phyloP scores from a whole-genome alignment of 2,329 filamentous ascomycete species.

The Cercospora sesami region DNA sequence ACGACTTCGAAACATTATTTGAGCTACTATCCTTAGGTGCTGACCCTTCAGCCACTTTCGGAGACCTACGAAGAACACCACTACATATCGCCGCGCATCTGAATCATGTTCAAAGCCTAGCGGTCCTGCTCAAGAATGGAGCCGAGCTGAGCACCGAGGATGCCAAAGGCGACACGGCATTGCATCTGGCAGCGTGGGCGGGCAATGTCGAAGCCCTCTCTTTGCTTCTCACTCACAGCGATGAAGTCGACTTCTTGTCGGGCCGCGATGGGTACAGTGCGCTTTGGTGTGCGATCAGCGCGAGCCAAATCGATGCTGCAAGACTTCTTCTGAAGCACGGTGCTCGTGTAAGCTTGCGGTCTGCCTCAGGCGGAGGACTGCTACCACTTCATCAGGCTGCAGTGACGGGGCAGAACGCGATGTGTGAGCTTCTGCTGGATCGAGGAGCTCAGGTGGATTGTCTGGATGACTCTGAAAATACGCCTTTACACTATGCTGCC shows the following conservation, averaged over 20 bases:
- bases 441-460: conserved; percentile 33
- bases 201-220: conserved; percentile 33
- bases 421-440: conserved; percentile 35
- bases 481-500: conserved; percentile 35
- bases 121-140: conserved; percentile 28
- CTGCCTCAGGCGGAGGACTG: conserved; percentile 26
- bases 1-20: conserved; percentile 25
- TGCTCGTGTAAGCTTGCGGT: conserved; percentile 31
- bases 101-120: conserved; percentile 28
- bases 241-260: conserved; percentile 33
- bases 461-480: conserved; percentile 32
- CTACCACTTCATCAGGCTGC: conserved; percentile 36
- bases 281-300: conserved; percentile 36
- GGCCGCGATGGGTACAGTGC: conserved; percentile 36
- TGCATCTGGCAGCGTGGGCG: conserved; percentile 35
- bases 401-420: conserved; percentile 33
- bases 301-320: conserved; percentile 32
- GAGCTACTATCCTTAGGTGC: conserved; percentile 26
- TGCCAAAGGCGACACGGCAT: conserved; percentile 33
- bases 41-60: conserved; percentile 24
- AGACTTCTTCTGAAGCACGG: conserved; percentile 33
- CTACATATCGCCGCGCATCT: conserved; percentile 35
- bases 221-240: conserved; percentile 29
- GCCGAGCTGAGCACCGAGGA: conserved; percentile 30
- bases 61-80: conserved; percentile 33